These are phyloP conservation scores for Penicillium fuscoglaucum DNA, from an alignment of 2,329 filamentous ascomycete genomes.

Conservation along the genomic window DNA sequence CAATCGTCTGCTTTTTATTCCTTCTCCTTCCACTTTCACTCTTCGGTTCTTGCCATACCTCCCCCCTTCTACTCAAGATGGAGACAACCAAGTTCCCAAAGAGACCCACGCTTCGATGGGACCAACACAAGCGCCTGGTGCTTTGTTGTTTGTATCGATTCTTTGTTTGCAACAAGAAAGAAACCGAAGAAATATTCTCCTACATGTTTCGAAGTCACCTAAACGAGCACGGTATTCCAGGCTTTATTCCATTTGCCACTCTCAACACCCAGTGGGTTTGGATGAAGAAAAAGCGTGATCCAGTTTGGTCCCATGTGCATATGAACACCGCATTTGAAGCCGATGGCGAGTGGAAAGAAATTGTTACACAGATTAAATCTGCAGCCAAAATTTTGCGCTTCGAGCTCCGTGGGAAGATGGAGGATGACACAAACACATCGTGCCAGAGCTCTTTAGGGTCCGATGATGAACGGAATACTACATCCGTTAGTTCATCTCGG, in stretches of 20 bases:
- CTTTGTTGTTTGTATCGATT: conserved; percentile 32
- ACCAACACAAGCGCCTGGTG: conserved; percentile 16
- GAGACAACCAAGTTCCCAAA: not conserved
- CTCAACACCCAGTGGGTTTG: conserved; percentile 27
- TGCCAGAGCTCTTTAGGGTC: not conserved
- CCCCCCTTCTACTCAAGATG: not conserved
- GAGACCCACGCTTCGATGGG: conserved; percentile 20
- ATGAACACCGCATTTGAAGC: conserved; percentile 17
- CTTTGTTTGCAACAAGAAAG: conserved; percentile 14
- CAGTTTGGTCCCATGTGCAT: conserved; percentile 30
- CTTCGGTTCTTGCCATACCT: not conserved
- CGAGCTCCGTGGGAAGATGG: not conserved
- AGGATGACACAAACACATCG: not conserved
- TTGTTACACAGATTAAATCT: conserved; percentile 16
- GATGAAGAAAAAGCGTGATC: conserved; percentile 18
- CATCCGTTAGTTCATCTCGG: not conserved
- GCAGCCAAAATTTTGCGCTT: conserved; percentile 12
- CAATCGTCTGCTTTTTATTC: no score
- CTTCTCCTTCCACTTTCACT: no score
- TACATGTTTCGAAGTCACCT: conserved; percentile 25
- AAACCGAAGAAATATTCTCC: conserved; percentile 31
- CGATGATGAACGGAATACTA: not conserved
- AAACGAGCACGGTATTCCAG: conserved; percentile 20
- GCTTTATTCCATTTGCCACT: conserved; percentile 8
- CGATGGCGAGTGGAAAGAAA: conserved; percentile 16